Base-by-base conservation (phyloP, 192 early-diverging fungal genomes). In the Dissophora globulifera region DNA sequence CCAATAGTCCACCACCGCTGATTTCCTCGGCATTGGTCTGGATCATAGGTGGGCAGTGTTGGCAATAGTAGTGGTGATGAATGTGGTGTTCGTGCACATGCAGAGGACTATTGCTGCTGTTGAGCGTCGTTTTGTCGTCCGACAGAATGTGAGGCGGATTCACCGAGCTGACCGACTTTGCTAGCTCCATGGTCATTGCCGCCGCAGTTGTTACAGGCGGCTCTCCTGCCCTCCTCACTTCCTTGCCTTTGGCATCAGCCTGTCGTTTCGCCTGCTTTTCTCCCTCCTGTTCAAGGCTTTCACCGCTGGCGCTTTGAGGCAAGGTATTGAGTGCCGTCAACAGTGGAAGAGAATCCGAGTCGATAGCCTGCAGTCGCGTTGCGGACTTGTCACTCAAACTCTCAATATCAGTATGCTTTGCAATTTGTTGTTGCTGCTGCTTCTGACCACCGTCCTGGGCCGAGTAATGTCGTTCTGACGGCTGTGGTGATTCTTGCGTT, bases 51-150 rank as follows among this genome's bases (percentile, higher is more conserved):
- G 69, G 69, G 19, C 61, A 63, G 22, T 74, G 69, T 15, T 74
- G 69, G 22, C 61, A 74, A 13, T 74, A 74, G 25, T 74, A 74
- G 22, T 74, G 69, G 25, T 74, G 62, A 33, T 74, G 69, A 35
- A 74, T 59, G 43, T 72, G 69, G 16, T 74, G 69, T 29, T 74
- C 69, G 32, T 64, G 69, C 1, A 74, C 55, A 8, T 64, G 69
- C 15, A 74, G 12, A 9, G 51, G 7, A 3, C 62, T 52, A 15
- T 31, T 46, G 11, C 13, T 22, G 32, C n/a, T n/a, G n/a, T n/a
- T n/a, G n/a, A n/a, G n/a, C n/a, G 20, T 48, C 13, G 22, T 20
- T 12, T 56, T 25, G 43, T 56, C 53, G 7, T 56, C 32, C 10
- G 23, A 25, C 5, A 48, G n/a, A n/a, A n/a, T n/a, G n/a, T n/a